These are phyloP conservation scores for Tulasnella sp. DNA, from an alignment of 768 basidiomycete species.

Conservation along the genomic window DNA sequence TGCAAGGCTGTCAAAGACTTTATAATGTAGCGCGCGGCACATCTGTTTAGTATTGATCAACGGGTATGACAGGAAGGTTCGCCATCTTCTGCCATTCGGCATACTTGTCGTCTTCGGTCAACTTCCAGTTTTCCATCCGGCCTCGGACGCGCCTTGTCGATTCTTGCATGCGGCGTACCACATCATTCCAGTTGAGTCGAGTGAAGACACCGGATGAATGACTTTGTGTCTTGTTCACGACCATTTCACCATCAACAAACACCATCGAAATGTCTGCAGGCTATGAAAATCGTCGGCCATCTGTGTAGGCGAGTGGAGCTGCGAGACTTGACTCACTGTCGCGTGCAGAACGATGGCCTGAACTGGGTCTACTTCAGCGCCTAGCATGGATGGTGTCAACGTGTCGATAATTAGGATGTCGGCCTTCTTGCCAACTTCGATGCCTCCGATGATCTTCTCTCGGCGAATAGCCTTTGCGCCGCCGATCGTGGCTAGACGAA, in stretches of 20 bases:
- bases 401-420: conserved; percentile 13
- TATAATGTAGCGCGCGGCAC: not conserved
- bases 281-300: not conserved
- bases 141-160: not conserved
- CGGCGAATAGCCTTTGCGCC: conserved; percentile 15
- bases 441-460: conserved; percentile 13
- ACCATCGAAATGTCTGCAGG: conserved; percentile 3
- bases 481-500: conserved; percentile 15
- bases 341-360: conserved; percentile 15
- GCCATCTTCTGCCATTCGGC: not conserved
- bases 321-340: not conserved
- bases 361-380: conserved; percentile 3
- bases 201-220: conserved; percentile 7
- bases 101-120: not conserved
- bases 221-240: conserved; percentile 5
- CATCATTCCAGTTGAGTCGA: conserved; percentile 7
- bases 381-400: conserved; percentile 8
- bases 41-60: not conserved
- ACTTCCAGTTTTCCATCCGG: not conserved
- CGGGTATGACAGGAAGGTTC: not conserved
- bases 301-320: not conserved
- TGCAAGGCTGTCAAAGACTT: not conserved
- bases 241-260: conserved; percentile 8
- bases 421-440: conserved; percentile 17
- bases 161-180: not conserved